Conservation (phyloP, 495 filamentous ascomycete species). For the Aspergillus ostianus region DNA sequence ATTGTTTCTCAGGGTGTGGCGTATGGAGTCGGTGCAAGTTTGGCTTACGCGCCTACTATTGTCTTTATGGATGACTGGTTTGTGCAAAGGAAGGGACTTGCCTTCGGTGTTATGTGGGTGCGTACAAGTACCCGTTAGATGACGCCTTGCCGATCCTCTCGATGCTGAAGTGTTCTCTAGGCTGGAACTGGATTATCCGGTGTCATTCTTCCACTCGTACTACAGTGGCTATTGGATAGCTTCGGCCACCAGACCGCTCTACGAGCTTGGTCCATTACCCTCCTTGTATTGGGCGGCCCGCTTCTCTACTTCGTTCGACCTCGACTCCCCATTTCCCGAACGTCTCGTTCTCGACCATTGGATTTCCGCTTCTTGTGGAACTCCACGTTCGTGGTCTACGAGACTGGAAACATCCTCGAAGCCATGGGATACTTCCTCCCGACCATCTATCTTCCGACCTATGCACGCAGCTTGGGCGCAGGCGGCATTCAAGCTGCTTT, state of each 20-base stretch:
- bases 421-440: conserved; percentile 59
- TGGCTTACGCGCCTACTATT: conserved; percentile 46
- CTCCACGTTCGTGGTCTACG: conserved; percentile 44
- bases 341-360: conserved; percentile 4
- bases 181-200: too few relatives aligned
- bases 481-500: conserved; percentile 30
- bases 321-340: too few relatives aligned
- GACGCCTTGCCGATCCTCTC: too few relatives aligned
- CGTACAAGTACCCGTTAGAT: background rate
- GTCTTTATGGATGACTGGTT: conserved; percentile 58
- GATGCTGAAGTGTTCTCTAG: too few relatives aligned
- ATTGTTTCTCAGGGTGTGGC: conserved; percentile 52
- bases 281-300: too few relatives aligned
- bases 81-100: conserved; percentile 43
- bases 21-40: conserved; percentile 44
- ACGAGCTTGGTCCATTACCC: too few relatives aligned
- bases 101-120: conserved; percentile 51
- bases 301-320: too few relatives aligned
- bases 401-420: conserved; percentile 50
- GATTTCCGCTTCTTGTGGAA: conserved; percentile 41
- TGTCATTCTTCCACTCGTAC: too few relatives aligned
- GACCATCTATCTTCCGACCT: conserved; percentile 54
- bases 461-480: conserved; percentile 41
- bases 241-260: too few relatives aligned
- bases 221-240: too few relatives aligned